Base-by-base conservation (phyloP, 2,329 filamentous ascomycete genomes). In the Fusarium sp. region DNA sequence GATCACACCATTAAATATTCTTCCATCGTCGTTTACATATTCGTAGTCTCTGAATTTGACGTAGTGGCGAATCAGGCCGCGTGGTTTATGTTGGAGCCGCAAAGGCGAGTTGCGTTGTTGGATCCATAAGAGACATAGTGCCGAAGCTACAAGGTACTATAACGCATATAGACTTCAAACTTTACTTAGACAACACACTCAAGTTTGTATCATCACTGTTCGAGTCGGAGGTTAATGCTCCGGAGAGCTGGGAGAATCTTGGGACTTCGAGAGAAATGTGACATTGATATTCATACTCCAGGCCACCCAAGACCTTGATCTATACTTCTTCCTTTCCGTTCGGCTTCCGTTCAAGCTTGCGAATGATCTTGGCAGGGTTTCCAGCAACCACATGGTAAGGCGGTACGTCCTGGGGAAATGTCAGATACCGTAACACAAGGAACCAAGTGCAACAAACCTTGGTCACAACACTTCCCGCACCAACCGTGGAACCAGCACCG, bases 381-480 rank as follows among this genome's bases (percentile, higher is more conserved):
- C 78, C 78, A 6, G 77, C 77, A 9, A 75, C 77, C 26, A 79
- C 78, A 51, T 78, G 76, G 20, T 71, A 74, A 2, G 77, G 62
- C 35, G 79, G 76, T 6, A 82, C 80, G 16, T 78, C 75, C 77
- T 78, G 15, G 15, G 61, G 82, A 81, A 35, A 36, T 18, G 36
- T 41, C 13, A 69, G n/a, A 44, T 2, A 14, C 22, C 8, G 10
- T 8, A 15, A 2, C n/a, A 13, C 3, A 31, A 7, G 8, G 2
- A 18, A 6, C 20, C 6, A 13, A 6, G 18, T 86, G 8, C 8
- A 15, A n/a, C 18, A 33, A 61, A 74, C 78, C 83, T 92, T 96
- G 5, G 93, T 96, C 30, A 97, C 94, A 8, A 97, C 93, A 79
- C 91, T 94, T 3, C 92, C 93, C 4, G 95, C 94, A 2, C 93